Conservation (phyloP, 805 yeast species). For the Sungouiella blattae region DNA sequence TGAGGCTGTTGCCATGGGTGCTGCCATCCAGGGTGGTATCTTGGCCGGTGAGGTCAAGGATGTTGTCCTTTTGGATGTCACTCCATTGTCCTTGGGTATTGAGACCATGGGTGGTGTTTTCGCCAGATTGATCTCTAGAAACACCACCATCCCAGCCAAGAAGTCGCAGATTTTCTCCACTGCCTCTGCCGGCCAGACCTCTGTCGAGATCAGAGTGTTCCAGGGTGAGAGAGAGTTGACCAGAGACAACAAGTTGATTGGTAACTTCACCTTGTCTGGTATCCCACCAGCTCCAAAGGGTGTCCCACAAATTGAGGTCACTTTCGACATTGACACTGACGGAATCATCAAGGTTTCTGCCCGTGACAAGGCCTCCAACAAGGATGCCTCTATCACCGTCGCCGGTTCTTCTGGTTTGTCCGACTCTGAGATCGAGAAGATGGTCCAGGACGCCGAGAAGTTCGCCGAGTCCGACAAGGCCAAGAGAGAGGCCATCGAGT, state of each 20-base stretch:
- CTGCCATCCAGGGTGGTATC: slow-evolving; percentile 97
- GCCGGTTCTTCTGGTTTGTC: slow-evolving; percentile 94
- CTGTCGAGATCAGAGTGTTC: slow-evolving; percentile 96
- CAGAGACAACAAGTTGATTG: slow-evolving; percentile 95
- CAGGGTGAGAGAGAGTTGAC: slow-evolving; percentile 99
- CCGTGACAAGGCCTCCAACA: slow-evolving; percentile 87
- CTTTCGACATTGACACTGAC: slow-evolving; percentile 95
- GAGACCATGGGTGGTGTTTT: slow-evolving; percentile 98
- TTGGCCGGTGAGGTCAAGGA: slow-evolving; percentile 93
- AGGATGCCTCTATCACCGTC: slow-evolving; percentile 92
- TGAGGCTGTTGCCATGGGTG: slow-evolving; percentile 94
- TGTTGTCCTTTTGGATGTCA: slow-evolving; percentile 83
- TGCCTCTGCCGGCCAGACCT: slow-evolving; percentile 94
- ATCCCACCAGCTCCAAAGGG: slow-evolving; percentile 96
- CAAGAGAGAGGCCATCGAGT: slow-evolving; percentile 77
- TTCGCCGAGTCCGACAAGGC: slow-evolving; percentile 85
- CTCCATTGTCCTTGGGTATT: slow-evolving; percentile 89
- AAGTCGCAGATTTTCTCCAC: slow-evolving; percentile 94
- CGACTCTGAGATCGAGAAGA: slow-evolving; percentile 83
- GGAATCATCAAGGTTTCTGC: slow-evolving; percentile 96
- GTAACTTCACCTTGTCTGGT: slow-evolving; percentile 93
- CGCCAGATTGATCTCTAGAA: slow-evolving; percentile 85
- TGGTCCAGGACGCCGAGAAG: slow-evolving; percentile 89
- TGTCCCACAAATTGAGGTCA: slow-evolving; percentile 90
- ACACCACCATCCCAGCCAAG: slow-evolving; percentile 96